Evolutionary conservation across 108 stramenopile species (phyloP).

Genomic region (Aurantiochytrium sp.): DNA sequence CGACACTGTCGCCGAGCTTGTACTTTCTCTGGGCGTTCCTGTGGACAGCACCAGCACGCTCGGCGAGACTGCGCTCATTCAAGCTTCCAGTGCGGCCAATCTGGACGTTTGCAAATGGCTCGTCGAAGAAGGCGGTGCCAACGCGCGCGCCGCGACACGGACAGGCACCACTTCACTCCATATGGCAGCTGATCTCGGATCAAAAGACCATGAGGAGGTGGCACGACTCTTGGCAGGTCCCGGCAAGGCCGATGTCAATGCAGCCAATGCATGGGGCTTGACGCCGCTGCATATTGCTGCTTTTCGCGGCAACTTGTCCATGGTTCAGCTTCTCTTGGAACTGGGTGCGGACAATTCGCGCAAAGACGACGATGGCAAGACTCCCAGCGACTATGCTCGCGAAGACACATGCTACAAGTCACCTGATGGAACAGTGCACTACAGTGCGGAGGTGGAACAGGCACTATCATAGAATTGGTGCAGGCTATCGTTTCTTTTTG

Average conservation of each 20-base stretch:
- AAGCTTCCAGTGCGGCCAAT: neutral
- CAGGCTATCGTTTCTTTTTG: no score
- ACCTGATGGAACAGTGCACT: neutral
- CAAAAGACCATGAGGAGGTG: neutral
- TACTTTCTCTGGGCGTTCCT: neutral
- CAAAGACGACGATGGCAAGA: neutral
- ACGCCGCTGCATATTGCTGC: slow-evolving; percentile 9
- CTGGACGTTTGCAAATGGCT: neutral
- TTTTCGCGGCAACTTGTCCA: neutral
- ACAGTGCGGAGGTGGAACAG: neutral
- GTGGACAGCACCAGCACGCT: neutral
- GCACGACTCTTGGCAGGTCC: neutral
- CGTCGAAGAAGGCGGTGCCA: neutral
- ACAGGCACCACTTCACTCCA: neutral
- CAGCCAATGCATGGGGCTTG: neutral
- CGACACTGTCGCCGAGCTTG: neutral
- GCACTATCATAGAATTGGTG: no score
- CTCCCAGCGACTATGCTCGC: neutral
- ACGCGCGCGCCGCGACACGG: neutral
- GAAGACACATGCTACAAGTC: neutral
- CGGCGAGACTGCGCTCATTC: neutral
- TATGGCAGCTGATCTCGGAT: neutral
- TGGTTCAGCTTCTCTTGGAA: neutral
- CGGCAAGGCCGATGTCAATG: neutral
- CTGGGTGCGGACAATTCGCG: neutral